Evolutionary conservation across 2,329 filamentous ascomycete species (phyloP).

Genomic region (Arthrobotrys entomopaga): DNA sequence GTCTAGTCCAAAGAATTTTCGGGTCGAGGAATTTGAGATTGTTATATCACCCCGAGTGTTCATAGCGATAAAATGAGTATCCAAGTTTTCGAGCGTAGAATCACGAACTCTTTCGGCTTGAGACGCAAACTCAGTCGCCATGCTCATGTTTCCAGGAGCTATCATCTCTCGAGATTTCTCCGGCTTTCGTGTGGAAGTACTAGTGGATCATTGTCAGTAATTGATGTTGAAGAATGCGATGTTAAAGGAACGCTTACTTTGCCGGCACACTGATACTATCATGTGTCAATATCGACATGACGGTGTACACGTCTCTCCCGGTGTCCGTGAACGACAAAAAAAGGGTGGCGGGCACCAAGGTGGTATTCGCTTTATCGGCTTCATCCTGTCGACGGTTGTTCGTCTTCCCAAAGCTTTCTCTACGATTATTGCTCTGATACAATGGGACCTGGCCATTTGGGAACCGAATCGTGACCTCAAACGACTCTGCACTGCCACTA

Average conservation of each 20-base stretch:
- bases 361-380: constrained; percentile 40
- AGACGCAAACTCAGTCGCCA: constrained; percentile 50
- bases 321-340: constrained; percentile 51
- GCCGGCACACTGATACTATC: constrained; percentile 45
- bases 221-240: background rate
- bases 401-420: constrained; percentile 43
- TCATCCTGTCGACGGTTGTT: constrained; percentile 43
- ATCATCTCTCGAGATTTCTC: constrained; percentile 48
- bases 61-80: constrained; percentile 54
- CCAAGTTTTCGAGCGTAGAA: constrained; percentile 47
- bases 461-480: constrained; percentile 52
- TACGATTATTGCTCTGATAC: constrained; percentile 42
- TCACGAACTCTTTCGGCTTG: constrained; percentile 50
- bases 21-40: constrained; percentile 46
- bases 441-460: constrained; percentile 41
- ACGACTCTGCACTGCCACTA: constrained; percentile 34
- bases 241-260: constrained; percentile 15
- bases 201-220: background rate
- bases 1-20: constrained; percentile 48
- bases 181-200: constrained; percentile 20
- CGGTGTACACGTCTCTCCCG: constrained; percentile 47
- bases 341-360: constrained; percentile 44
- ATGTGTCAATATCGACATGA: constrained; percentile 53
- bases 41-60: constrained; percentile 54
- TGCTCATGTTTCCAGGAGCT: constrained; percentile 43